Evolutionary conservation across 306 rosid species (phyloP), one percentile per base, ranked within the genome.

Genomic region (Medicago ruthenica): DNA sequence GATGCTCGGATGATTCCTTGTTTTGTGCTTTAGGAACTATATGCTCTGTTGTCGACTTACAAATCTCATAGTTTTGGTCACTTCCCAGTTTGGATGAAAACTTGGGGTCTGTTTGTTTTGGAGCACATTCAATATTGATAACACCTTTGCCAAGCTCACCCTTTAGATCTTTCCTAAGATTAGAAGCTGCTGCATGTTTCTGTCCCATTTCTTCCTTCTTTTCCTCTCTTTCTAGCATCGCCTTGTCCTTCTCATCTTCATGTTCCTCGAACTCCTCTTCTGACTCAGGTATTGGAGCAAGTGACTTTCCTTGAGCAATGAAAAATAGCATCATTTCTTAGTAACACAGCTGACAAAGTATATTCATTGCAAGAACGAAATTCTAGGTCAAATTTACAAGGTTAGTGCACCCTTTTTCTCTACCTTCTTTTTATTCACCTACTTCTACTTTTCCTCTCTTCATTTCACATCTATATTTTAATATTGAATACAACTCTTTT

Each of bases 231-330:
- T 63, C 65, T 63, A 55, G 72, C 65, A 75, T 80, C 69, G 58
- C 82, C 63, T 86, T 85, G 17, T 79, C 83, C 50, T 69, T 73
- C 4, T 85, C 87, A 13, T 85, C 93, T 76, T 54, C 97, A 61
- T 87, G 88, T 57, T 88, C 96, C 73, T 94, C 96, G 36, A 85
- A 77, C 90, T 94, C 98, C 81, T 82, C 96, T 83, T 90, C 98
- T 34, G 89, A 86, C 78, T 94, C 98, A 47, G 92, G 97, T 85
- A 94, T 94, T 75, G 98, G 92, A 92, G 97, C 96, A 82, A 94
- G 97, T 73, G 97, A 87, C 98, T 94, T 91, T 86, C 96, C 96
- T 94, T 92, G 62, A 90, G 84, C 97, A 90, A 79, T 74, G 47
- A 55, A 79, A 73, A 85, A 76, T 27, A 60, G 68, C 34, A 72